Conservation (phyloP, 2,329 filamentous ascomycete genomes). For the Curvularia hawaiiensis region DNA sequence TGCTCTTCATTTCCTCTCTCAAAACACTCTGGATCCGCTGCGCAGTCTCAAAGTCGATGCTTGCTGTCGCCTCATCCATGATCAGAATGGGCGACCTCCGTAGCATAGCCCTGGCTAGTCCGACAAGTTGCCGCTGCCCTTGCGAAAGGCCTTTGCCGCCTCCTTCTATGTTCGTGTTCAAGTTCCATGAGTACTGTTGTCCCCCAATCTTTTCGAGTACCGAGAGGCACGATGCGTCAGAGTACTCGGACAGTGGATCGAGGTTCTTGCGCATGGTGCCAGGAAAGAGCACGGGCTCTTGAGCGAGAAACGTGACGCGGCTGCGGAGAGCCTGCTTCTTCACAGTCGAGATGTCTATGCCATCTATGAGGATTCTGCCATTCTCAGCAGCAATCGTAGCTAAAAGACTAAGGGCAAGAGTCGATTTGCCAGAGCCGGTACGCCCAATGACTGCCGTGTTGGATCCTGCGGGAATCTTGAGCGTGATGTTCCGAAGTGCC, state of each 20-base stretch:
- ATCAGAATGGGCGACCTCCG: slow-evolving; percentile 66
- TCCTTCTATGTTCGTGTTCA: slow-evolving; percentile 62
- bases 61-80: slow-evolving; percentile 70
- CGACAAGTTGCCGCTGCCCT: slow-evolving; percentile 69
- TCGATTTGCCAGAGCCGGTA: slow-evolving; percentile 80
- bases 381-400: slow-evolving; percentile 58
- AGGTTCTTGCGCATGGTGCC: slow-evolving; percentile 67
- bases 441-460: slow-evolving; percentile 81
- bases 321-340: slow-evolving; percentile 64
- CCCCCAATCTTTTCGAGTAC: slow-evolving; percentile 61
- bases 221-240: slow-evolving; percentile 58
- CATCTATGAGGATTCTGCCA: slow-evolving; percentile 65
- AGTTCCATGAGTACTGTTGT: slow-evolving; percentile 59
- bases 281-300: slow-evolving; percentile 69
- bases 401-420: slow-evolving; percentile 67
- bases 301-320: slow-evolving; percentile 69
- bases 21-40: slow-evolving; percentile 60
- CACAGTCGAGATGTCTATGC: slow-evolving; percentile 64
- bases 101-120: slow-evolving; percentile 66
- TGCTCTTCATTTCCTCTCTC: slow-evolving; percentile 61
- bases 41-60: slow-evolving; percentile 67
- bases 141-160: slow-evolving; percentile 68
- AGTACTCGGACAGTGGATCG: slow-evolving; percentile 64
- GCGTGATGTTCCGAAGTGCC: slow-evolving; percentile 69
- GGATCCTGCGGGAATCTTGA: slow-evolving; percentile 77